Evolutionary conservation across 169 alveolate species (phyloP).

Genomic region (Toxoplasma gondii): DNA sequence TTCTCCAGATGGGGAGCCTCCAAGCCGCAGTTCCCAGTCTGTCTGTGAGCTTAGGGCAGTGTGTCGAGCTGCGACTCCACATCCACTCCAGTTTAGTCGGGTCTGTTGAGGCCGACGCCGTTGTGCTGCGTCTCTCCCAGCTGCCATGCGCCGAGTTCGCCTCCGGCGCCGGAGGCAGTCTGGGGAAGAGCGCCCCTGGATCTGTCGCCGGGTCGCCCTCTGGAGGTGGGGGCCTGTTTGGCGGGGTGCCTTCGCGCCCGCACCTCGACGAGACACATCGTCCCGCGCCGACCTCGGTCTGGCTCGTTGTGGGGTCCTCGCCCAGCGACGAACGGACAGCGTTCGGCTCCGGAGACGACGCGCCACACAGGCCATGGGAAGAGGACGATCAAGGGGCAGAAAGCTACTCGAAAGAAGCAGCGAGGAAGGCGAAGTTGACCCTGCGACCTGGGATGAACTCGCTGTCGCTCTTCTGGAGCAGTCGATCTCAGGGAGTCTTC

Average conservation of each 20-base stretch:
- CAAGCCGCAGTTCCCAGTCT: conserved; percentile 53
- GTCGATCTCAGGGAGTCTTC: conserved; percentile 47
- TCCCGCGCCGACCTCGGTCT: neutral
- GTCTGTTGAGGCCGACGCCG: conserved; percentile 43
- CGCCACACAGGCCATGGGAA: too few relatives aligned
- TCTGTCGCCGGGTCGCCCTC: neutral
- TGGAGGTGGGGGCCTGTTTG: neutral
- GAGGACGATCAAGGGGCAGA: too few relatives aligned
- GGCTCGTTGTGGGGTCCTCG: neutral
- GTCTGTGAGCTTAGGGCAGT: conserved; percentile 56
- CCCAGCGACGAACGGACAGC: neutral
- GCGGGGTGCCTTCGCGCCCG: neutral
- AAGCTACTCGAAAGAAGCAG: neutral
- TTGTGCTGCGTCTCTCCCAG: conserved; percentile 30
- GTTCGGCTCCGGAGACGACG: too few relatives aligned
- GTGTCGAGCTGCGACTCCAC: conserved; percentile 46
- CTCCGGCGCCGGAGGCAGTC: neutral
- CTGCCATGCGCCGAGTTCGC: conserved; percentile 1
- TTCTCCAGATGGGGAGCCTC: conserved; percentile 48
- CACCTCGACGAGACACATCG: conserved; percentile 21
- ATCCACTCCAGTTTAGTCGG: conserved; percentile 44
- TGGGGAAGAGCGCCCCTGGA: neutral
- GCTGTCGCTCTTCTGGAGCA: conserved; percentile 46
- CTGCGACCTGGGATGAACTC: conserved; percentile 43
- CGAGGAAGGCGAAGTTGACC: neutral